Evolutionary conservation across 352 stramenopile genomes (phyloP).

Genomic region (Globisporangium mamillatum): DNA sequence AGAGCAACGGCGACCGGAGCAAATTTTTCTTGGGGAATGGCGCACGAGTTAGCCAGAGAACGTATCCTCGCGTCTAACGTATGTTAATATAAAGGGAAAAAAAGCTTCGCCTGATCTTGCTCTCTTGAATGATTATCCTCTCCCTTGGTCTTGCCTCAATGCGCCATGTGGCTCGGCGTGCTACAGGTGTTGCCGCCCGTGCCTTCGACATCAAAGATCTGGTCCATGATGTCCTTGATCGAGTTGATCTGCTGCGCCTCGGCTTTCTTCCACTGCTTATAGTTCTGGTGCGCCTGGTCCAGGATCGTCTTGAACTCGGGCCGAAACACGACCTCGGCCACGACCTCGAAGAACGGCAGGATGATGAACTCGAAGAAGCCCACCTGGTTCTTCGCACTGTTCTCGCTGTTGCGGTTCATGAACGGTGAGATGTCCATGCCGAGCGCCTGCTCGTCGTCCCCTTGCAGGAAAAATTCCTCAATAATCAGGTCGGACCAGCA

Average conservation of each 20-base stretch:
- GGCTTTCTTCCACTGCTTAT: slow-evolving; percentile 80
- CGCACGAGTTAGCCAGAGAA: slow-evolving; percentile 13
- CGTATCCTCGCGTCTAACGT: slow-evolving; percentile 24
- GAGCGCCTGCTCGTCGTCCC: slow-evolving; percentile 90
- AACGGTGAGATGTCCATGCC: slow-evolving; percentile 90
- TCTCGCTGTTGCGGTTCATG: slow-evolving; percentile 89
- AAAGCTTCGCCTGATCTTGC: neutral
- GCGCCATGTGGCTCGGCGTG: slow-evolving; percentile 3
- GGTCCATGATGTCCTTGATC: slow-evolving; percentile 81
- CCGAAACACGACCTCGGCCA: slow-evolving; percentile 72
- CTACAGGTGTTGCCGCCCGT: neutral
- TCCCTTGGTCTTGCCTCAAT: neutral
- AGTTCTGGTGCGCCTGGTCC: slow-evolving; percentile 80
- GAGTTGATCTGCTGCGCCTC: slow-evolving; percentile 81
- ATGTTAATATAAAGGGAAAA: neutral
- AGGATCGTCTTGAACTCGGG: slow-evolving; percentile 77
- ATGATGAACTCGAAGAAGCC: slow-evolving; percentile 88
- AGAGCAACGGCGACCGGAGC: slow-evolving; percentile 58
- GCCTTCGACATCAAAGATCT: slow-evolving; percentile 59
- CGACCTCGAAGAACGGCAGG: slow-evolving; percentile 76
- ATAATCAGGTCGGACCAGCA: slow-evolving; percentile 91
- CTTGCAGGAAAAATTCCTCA: slow-evolving; percentile 94
- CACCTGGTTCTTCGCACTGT: slow-evolving; percentile 82
- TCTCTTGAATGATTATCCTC: neutral
- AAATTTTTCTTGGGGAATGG: slow-evolving; percentile 66